A percentile compares a stretch with the other conserved stretches of the same genome.
Evolutionary conservation across 1,284 basidiomycete genomes (phyloP).

Genomic region (Ustanciosporium gigantosporum): DNA sequence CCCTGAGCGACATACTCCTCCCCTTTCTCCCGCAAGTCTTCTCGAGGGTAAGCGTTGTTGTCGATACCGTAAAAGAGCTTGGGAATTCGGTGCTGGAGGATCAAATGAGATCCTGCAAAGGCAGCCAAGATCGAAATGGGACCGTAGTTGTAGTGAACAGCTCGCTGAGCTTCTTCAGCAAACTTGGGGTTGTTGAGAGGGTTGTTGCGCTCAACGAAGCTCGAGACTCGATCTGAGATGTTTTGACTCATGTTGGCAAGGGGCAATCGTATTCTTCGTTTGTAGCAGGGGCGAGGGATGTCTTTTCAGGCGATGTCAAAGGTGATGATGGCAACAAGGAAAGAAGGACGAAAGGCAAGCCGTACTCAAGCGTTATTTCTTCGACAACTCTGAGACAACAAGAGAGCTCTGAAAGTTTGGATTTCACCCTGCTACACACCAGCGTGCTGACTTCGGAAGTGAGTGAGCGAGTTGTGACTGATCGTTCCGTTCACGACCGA

Average conservation of each 20-base stretch:
- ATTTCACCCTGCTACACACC: no score
- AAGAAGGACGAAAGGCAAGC: no score
- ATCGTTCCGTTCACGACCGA: no score
- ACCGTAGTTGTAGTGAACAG: slow-evolving; percentile 28
- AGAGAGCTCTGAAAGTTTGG: no score
- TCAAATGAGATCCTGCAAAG: slow-evolving; percentile 36
- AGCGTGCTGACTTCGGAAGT: no score
- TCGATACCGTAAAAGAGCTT: slow-evolving; percentile 38
- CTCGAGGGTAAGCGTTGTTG: slow-evolving; percentile 35
- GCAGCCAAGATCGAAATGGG: slow-evolving; percentile 40
- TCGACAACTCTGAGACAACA: no score
- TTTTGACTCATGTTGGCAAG: slow-evolving; percentile 13
- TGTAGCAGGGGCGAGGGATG: no score
- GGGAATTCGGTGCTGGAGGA: slow-evolving; percentile 35
- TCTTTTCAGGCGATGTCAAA: no score
- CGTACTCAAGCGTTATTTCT: no score
- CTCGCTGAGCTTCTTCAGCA: slow-evolving; percentile 22
- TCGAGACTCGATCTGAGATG: slow-evolving; percentile 19
- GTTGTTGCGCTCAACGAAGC: slow-evolving; percentile 32
- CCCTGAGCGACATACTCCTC: slow-evolving; percentile 34
- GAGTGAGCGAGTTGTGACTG: no score
- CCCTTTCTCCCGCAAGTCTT: slow-evolving; percentile 22
- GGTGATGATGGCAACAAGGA: neutral
- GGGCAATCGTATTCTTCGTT: neutral
- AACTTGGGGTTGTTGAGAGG: slow-evolving; percentile 31